phyloP scores from a whole-genome alignment of 2,329 filamentous ascomycete species.

The Phialophora expanda region DNA sequence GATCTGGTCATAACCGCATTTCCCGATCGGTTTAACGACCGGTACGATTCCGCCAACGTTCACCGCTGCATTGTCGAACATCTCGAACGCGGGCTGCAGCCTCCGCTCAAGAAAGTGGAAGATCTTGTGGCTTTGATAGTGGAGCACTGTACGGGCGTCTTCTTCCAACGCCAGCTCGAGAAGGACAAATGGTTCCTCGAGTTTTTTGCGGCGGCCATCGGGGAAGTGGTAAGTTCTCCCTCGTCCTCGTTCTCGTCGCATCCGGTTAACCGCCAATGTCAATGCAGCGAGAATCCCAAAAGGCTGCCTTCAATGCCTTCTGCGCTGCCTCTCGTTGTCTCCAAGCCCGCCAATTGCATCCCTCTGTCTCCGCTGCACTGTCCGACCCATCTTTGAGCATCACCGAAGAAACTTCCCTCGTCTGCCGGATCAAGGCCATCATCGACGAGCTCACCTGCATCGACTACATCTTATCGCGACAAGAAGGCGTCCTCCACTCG shows the following conservation, averaged over 20 bases:
- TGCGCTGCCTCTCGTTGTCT: constrained; percentile 13
- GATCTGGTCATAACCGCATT: constrained; percentile 23
- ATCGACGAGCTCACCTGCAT: constrained; percentile 39
- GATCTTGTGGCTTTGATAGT: constrained; percentile 20
- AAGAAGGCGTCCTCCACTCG: constrained; percentile 18
- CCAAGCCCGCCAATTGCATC: background rate
- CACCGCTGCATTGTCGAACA: constrained; percentile 23
- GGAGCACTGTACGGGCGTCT: constrained; percentile 22
- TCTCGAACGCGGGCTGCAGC: constrained; percentile 19
- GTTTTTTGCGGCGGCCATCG: constrained; percentile 21
- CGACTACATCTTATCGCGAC: constrained; percentile 29
- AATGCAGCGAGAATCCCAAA: constrained; percentile 12
- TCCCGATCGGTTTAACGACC: constrained; percentile 21
- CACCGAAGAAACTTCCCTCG: constrained; percentile 27
- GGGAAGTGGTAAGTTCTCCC: constrained; percentile 5
- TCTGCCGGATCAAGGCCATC: constrained; percentile 40
- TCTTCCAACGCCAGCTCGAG: constrained; percentile 26
- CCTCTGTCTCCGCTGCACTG: constrained; percentile 6
- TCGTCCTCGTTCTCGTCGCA: background rate
- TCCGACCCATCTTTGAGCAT: constrained; percentile 18
- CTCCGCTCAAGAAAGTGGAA: constrained; percentile 17
- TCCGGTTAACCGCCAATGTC: background rate
- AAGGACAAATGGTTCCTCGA: constrained; percentile 25
- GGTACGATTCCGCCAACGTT: constrained; percentile 19
- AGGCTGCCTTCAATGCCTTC: constrained; percentile 17